A percentile compares a stretch with the other conserved stretches of the same genome.
Conservation (phyloP, 2,329 filamentous ascomycete genomes). For the Aaosphaeria pasadenensis region DNA sequence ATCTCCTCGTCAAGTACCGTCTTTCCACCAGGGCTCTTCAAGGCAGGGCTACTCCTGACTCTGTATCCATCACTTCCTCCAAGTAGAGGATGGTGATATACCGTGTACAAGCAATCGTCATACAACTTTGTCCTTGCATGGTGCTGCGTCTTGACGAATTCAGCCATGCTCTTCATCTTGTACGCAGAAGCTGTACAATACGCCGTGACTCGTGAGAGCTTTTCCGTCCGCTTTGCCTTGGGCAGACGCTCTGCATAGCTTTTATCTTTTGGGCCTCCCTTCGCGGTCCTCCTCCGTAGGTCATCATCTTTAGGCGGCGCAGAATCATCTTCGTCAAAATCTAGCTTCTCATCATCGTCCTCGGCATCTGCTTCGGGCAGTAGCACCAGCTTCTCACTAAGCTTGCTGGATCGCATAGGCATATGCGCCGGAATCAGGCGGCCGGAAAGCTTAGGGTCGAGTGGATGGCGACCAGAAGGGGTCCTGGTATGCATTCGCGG, state of each 20-base stretch:
- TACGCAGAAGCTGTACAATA: constrained; percentile 96
- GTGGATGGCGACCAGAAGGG: constrained; percentile 50
- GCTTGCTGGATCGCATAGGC: constrained; percentile 85
- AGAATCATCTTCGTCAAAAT: constrained; percentile 58
- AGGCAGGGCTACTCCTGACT: constrained; percentile 81
- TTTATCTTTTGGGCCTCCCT: constrained; percentile 66
- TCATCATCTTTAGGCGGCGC: constrained; percentile 68
- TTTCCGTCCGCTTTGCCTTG: constrained; percentile 82
- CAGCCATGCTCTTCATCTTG: constrained; percentile 82
- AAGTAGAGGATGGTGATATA: constrained; percentile 87
- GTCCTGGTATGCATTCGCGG: constrained; percentile 48
- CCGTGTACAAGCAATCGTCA: constrained; percentile 93
- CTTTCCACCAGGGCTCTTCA: constrained; percentile 91
- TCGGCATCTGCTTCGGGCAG: constrained; percentile 72
- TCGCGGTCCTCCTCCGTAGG: constrained; percentile 60
- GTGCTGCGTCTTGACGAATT: constrained; percentile 84
- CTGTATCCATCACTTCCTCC: constrained; percentile 84
- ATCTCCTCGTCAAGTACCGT: constrained; percentile 93
- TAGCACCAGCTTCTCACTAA: constrained; percentile 94
- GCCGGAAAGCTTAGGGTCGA: constrained; percentile 55
- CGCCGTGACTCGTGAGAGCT: constrained; percentile 84
- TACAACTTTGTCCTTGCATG: constrained; percentile 93
- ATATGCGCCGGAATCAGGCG: constrained; percentile 60
- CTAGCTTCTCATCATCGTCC: constrained; percentile 53
- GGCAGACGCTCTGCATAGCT: constrained; percentile 92